phyloP scores from a whole-genome alignment of 192 early-diverging fungal species.

The Podila verticillata region DNA sequence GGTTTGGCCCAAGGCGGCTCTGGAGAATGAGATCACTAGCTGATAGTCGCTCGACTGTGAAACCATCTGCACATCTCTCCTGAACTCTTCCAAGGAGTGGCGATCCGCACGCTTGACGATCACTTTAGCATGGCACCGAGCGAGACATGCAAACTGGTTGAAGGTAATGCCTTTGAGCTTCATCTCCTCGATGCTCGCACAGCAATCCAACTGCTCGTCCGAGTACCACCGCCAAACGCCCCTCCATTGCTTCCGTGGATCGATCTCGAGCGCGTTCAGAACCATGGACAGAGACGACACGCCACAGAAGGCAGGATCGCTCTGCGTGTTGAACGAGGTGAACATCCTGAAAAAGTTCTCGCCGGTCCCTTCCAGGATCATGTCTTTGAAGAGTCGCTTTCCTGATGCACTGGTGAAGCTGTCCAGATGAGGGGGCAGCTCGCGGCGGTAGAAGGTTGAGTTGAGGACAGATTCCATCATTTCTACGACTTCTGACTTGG shows the following conservation, averaged over 20 bases:
- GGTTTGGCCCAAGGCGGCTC: conserved; percentile 81
- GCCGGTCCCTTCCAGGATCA: conserved; percentile 75
- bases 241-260: conserved; percentile 89
- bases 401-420: conserved; percentile 81
- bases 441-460: conserved; percentile 65
- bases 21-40: conserved; percentile 90
- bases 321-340: conserved; percentile 90
- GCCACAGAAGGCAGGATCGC: conserved; percentile 90
- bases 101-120: conserved; percentile 75
- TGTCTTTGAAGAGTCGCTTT: conserved; percentile 78
- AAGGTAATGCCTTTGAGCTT: conserved; percentile 89
- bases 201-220: conserved; percentile 80
- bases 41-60: conserved; percentile 76
- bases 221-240: conserved; percentile 80
- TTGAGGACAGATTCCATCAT: conserved; percentile 42
- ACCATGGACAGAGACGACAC: conserved; percentile 93
- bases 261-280: conserved; percentile 91
- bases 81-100: conserved; percentile 79
- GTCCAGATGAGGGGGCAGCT: conserved; percentile 69
- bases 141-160: conserved; percentile 89
- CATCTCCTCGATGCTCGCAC: conserved; percentile 74
- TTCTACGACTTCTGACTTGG: conserved; percentile 26
- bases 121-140: conserved; percentile 87
- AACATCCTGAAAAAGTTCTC: conserved; percentile 88
- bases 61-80: conserved; percentile 75